Percentiles rank a stretch among this genome's conserved stretches.
Evolutionary conservation across 768 basidiomycete species (phyloP).

Genomic region (Artomyces pyxidatus): DNA sequence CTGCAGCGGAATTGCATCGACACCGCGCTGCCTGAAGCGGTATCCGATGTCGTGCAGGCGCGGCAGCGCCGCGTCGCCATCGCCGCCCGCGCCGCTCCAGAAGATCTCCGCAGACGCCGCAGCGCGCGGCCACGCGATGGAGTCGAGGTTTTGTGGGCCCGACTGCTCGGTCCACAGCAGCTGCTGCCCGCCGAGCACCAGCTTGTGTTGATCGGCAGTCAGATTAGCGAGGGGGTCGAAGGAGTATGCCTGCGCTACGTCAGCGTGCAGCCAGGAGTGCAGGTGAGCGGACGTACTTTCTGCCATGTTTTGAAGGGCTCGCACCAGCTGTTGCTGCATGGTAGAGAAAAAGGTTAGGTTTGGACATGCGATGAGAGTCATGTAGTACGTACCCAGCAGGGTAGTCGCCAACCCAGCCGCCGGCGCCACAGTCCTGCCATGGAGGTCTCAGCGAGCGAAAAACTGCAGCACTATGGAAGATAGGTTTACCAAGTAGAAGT

Average conservation of each 20-base stretch:
- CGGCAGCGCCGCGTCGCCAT: conserved; percentile 39
- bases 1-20: conserved; percentile 28
- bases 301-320: conserved; percentile 80
- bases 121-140: conserved; percentile 65
- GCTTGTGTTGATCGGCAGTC: conserved; percentile 33
- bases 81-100: conserved; percentile 49
- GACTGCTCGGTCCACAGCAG: conserved; percentile 73
- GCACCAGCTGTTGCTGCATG: conserved; percentile 55
- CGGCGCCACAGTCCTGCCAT: conserved; percentile 56
- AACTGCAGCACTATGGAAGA: background rate
- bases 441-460: background rate
- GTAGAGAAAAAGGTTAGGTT: background rate
- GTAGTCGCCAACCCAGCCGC: conserved; percentile 56
- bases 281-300: conserved; percentile 33
- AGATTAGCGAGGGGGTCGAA: conserved; percentile 66
- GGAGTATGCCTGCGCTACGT: conserved; percentile 43
- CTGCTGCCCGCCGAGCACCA: conserved; percentile 68
- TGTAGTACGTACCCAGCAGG: conserved; percentile 29
- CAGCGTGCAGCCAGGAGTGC: conserved; percentile 3
- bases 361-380: no score
- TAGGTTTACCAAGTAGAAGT: conserved; percentile 4
- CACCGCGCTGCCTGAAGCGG: conserved; percentile 27
- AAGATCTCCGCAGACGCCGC: conserved; percentile 69
- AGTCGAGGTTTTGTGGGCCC: conserved; percentile 57
- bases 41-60: conserved; percentile 45